Evolutionary conservation across 192 early-diverging fungal genomes (phyloP), one percentile per base, ranked within the genome.

Genomic region (Dissophora ornata): DNA sequence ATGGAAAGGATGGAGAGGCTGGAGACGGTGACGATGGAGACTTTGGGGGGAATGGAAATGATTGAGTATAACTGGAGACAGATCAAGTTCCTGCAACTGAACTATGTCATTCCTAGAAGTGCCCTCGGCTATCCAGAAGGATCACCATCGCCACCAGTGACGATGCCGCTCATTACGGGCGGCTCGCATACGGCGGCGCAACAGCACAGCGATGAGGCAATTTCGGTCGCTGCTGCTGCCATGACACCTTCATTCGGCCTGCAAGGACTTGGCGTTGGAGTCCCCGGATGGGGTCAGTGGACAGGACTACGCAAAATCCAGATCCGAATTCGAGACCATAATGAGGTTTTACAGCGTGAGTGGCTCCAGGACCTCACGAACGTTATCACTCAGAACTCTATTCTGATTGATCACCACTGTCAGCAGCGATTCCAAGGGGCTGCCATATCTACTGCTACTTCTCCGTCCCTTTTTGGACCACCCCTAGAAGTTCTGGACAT

Each of bases 241-340:
- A 2, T 22, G 9, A 3, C n/a, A 56, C 40, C 50, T 2, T n/a
- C n/a, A n/a, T 18, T 12, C 16, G 33, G 16, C 53, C 53, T 34
- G 5, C 53, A 18, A 4, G 28, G 34, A 3, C 29, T 45, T 45
- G 18, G 12, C 10, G 44, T 11, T 38, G 22, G n/a, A 12, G 15
- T 26, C 25, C 34, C 24, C 15, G 63, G 63, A 25, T 66, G 63
- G 63, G 51, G 53, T 48, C 53, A 38, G 22, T 66, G 63, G 63
- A 34, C 50, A 5, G n/a, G 52, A 12, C 28, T 66, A 6, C 44
- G 52, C 9, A 47, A 48, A 12, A 40, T 66, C 15, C 49, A 66
- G 42, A 32, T 66, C 42, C 26, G 19, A 15, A 22, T 66, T 18
- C 36, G 13, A 38, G 36, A 38, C 13, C 6, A 38, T 6, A 13